phyloP scores from a whole-genome alignment of 805 yeast genomes.

The Wickerhamia fluorescens region DNA sequence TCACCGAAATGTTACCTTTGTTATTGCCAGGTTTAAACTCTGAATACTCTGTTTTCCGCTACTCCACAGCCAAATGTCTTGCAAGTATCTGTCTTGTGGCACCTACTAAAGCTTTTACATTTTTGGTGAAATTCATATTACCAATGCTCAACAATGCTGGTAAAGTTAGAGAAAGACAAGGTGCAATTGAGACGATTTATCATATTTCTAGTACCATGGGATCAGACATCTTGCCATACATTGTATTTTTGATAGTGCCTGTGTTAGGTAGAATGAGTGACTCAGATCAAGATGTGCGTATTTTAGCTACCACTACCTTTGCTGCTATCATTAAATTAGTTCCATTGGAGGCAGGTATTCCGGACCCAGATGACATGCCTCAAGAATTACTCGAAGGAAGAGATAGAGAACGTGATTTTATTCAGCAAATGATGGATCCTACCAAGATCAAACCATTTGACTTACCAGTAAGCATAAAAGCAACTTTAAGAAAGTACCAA shows the following conservation, averaged over 20 bases:
- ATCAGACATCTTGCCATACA: conserved; percentile 81
- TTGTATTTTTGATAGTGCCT: conserved; percentile 92
- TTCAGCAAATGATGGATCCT: conserved; percentile 97
- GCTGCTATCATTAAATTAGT: conserved; percentile 93
- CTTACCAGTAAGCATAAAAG: conserved; percentile 86
- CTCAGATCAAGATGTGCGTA: conserved; percentile 78
- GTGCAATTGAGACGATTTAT: conserved; percentile 86
- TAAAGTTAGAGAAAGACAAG: conserved; percentile 70
- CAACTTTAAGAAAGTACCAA: conserved; percentile 89
- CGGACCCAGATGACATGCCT: conserved; percentile 91
- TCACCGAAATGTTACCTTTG: conserved; percentile 27
- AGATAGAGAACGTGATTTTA: conserved; percentile 88
- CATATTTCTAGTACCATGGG: conserved; percentile 86
- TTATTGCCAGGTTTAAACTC: conserved; percentile 58
- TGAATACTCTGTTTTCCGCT: conserved; percentile 74
- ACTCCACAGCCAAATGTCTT: conserved; percentile 83
- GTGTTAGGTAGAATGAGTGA: conserved; percentile 98
- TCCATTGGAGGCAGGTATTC: conserved; percentile 95
- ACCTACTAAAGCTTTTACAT: conserved; percentile 69
- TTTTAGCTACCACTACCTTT: conserved; percentile 89
- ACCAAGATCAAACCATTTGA: conserved; percentile 80
- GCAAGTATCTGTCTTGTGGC: conserved; percentile 68
- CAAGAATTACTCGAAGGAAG: conserved; percentile 76
- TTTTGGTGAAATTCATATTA: conserved; percentile 66
- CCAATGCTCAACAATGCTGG: conserved; percentile 79